Base-by-base conservation (phyloP, 805 yeast genomes). In the Citeromyces matritensis region DNA sequence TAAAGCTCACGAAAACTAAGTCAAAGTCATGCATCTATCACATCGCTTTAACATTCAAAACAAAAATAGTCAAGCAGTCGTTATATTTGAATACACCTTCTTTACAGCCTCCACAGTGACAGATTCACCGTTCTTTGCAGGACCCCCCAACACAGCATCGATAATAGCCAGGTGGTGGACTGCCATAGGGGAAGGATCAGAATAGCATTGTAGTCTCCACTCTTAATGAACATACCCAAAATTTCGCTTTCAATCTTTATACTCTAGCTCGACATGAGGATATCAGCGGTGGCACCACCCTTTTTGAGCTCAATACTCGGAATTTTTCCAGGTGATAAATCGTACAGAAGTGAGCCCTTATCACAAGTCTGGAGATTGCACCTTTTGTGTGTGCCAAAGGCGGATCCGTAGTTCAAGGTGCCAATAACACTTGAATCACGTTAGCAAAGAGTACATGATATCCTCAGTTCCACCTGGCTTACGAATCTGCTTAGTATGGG, bases 101-200 rank as follows among this genome's bases (percentile, higher is more conserved):
- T 42, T 48, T 4, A 43, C 40, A 29, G 36, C 47, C 23, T 38
- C 46, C 9, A 63, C 61, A 5, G 31, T 30, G 9, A 53, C 56
- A 3, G 43, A 37, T 14, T 42, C 37, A 9, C 71, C 70, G 34
- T 64, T 57, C 24, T 63, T 53, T 12, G 57, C 42, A 25, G 83
- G 70, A 36, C 91, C 75, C 40, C 78, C 76, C 24, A 88, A 55
- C 37, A 82, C 79, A 17, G 95, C 97, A 34, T 72, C 94, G 35
- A 88, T 72, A 42, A 83, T 69, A 5, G 95, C 95, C 52, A 86
- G 70, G 53, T 88, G 97, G 53, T 86, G 95, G 73, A 80, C 86
- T 5, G 93, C 84, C 38, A 61, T 66, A 39, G 69, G 15, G 95
- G 94, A n/a, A 73, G 63, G 27, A 52, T 37, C 9, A 43, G 27